Evolutionary conservation across 306 rosid species (phyloP), one percentile per base, ranked within the genome.

Genomic region (Prosopis cineraria): DNA sequence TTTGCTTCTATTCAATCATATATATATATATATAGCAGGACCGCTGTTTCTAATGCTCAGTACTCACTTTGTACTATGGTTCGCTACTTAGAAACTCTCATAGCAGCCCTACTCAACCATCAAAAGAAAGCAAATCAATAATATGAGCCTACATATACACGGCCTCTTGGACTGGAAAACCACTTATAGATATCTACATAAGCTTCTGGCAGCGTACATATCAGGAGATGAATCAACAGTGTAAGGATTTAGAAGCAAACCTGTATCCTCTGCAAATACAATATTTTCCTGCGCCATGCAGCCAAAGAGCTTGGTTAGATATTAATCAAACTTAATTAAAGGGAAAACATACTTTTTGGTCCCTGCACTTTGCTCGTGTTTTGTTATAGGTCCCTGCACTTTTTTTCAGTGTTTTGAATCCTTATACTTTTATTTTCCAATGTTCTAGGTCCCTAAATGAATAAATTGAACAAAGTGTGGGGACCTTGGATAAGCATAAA

Each of bases 201-300:
- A 53, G n/a, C 67, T 70, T 11, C 59, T 44, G 66, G 72, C 44
- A 65, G 36, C 39, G 56, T 36, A 65, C 30, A 66, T 25, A 80
- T 75, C 43, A 73, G 41, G 53, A 39, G 34, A 74, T 73, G n/a
- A 69, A 74, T 69, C 53, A 78, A 75, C 29, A 65, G 63, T 2
- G 52, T 4, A 37, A 70, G 74, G 36, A 63, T 55, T 70, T 33
- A 71, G 83, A 80, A 31, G 71, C 75, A 75, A 85, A 95, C 99
- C 99, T 91, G 97, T 95, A 82, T 91, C 97, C 78, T 82, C 79
- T 24, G 79, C 91, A 73, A 77, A 52, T 27, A 76, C 31, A 43
- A 74, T 74, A 76, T 87, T 86, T 59, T 90, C 96, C 99, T 95
- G 96, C 96, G 84, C 56, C 71, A 86, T n/a, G 66, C 63, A 78